These are phyloP conservation scores for Letharia columbiana DNA, from an alignment of 495 filamentous ascomycete species.

Conservation along the genomic window DNA sequence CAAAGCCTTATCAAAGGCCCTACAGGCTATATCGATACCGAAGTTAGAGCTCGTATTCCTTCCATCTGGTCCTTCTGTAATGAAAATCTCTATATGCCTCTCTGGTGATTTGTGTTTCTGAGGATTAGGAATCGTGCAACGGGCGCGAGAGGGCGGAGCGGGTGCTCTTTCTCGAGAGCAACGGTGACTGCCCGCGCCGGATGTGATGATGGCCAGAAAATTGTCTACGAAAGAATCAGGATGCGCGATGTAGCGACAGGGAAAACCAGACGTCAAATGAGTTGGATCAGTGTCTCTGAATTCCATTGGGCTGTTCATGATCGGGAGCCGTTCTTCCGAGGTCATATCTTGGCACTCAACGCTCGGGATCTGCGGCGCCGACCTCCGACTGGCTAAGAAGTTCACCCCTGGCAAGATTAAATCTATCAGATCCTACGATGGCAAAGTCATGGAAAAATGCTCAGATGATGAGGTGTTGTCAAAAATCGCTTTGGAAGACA, in stretches of 20 bases:
- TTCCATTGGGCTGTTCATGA: background rate
- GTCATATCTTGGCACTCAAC: background rate
- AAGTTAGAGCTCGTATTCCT: background rate
- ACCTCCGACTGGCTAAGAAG: background rate
- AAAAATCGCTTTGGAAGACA: no score
- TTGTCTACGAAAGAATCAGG: background rate
- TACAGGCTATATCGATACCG: background rate
- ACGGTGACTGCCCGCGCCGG: background rate
- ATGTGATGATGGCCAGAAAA: background rate
- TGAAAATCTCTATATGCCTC: background rate
- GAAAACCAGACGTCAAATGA: background rate
- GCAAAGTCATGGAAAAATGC: no score
- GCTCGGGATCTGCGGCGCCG: constrained; percentile 10
- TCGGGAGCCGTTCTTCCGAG: background rate
- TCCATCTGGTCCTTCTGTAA: background rate
- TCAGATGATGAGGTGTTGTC: no score
- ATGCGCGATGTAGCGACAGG: background rate
- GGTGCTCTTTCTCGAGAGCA: background rate
- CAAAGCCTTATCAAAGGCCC: background rate
- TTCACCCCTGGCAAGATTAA: no score
- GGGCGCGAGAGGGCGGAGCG: background rate
- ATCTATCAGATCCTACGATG: no score
- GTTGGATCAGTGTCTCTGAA: background rate
- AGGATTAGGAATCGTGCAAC: constrained; percentile 14
- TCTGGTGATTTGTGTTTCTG: background rate